A percentile compares a stretch with the other conserved stretches of the same genome.
Evolutionary conservation across 257 asterid species (phyloP).

Genomic region (Forsythia suspensa): DNA sequence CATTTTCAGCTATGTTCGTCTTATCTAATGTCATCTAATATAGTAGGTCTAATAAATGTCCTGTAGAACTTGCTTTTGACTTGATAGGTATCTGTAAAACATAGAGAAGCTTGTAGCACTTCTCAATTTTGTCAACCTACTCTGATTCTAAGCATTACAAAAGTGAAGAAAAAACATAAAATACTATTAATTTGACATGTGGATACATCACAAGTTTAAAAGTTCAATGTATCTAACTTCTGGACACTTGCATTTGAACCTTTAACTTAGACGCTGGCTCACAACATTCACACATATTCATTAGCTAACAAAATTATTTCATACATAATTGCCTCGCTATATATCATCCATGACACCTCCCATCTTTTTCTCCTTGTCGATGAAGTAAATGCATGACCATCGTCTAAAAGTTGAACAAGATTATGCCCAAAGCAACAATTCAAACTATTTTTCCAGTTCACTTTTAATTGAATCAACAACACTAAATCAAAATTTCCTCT

Average conservation of each 20-base stretch:
- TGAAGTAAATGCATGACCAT: background rate
- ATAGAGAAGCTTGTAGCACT: background rate
- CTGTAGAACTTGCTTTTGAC: background rate
- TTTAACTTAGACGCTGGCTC: background rate
- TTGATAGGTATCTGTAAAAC: background rate
- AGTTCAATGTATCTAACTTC: no score
- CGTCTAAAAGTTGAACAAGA: background rate
- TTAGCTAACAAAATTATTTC: background rate
- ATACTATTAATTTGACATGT: background rate
- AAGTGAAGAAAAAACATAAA: no score
- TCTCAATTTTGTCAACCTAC: background rate
- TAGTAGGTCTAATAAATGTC: background rate
- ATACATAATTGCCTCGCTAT: background rate
- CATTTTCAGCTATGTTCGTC: background rate
- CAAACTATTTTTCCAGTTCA: background rate
- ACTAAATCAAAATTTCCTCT: background rate
- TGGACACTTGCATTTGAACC: background rate
- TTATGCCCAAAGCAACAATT: background rate
- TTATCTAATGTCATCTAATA: background rate
- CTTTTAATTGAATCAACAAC: slow-evolving; percentile 9
- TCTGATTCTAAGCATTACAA: background rate
- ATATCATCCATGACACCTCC: background rate
- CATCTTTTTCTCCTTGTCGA: background rate
- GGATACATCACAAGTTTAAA: no score
- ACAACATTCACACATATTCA: background rate